Evolutionary conservation across 306 rosid species (phyloP).

Genomic region (Fagus crenata): DNA sequence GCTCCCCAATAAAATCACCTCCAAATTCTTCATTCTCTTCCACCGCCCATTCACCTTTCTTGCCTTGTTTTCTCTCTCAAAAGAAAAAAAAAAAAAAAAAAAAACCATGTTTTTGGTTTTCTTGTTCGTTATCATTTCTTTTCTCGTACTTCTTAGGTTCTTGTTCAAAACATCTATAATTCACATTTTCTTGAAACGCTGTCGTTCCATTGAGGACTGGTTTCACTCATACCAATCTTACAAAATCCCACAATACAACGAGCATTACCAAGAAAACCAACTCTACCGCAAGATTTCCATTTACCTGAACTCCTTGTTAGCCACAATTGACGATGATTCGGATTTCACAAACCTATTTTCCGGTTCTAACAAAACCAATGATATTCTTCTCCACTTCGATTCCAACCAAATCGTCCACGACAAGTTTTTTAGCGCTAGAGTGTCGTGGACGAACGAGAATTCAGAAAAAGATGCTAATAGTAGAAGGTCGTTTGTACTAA

Average conservation of each 20-base stretch:
- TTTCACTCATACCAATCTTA: slow-evolving; percentile 65
- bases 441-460: slow-evolving; percentile 56
- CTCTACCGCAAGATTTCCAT: slow-evolving; percentile 61
- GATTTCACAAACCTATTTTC: slow-evolving; percentile 76
- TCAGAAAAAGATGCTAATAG: slow-evolving; percentile 18
- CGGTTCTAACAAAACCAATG: slow-evolving; percentile 58
- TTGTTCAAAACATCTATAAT: slow-evolving; percentile 65
- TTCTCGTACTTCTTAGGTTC: slow-evolving; percentile 36
- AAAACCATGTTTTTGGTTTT: slow-evolving; percentile 27
- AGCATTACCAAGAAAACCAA: slow-evolving; percentile 61
- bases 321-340: slow-evolving; percentile 80
- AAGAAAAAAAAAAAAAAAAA: background rate
- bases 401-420: slow-evolving; percentile 54
- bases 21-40: background rate
- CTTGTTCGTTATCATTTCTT: slow-evolving; percentile 32
- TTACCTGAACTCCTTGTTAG: slow-evolving; percentile 66
- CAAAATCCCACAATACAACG: slow-evolving; percentile 64
- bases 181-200: slow-evolving; percentile 51
- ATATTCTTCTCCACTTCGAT: slow-evolving; percentile 69
- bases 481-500: slow-evolving; percentile 43
- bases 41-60: background rate
- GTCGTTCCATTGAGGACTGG: slow-evolving; percentile 49
- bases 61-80: background rate
- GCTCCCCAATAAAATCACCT: slow-evolving; percentile 2
- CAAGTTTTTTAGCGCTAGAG: slow-evolving; percentile 65